These are phyloP conservation scores for Colletotrichum sp. DNA, from an alignment of 2,329 filamentous ascomycete genomes.

Conservation along the genomic window DNA sequence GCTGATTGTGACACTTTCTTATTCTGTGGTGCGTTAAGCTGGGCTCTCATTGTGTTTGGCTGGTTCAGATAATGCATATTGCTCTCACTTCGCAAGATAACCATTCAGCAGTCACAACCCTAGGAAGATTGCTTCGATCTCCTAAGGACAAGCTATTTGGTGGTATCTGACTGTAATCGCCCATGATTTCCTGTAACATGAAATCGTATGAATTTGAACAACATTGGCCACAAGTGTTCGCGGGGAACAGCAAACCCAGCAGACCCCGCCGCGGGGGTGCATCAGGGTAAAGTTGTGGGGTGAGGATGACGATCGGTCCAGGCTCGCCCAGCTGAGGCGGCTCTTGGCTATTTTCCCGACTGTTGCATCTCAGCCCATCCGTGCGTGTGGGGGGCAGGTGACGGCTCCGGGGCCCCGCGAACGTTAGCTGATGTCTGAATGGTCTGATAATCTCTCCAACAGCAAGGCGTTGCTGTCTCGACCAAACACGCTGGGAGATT, in stretches of 20 bases:
- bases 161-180: rapidly evolving
- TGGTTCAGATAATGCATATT: background rate
- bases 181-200: background rate
- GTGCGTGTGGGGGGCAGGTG: background rate
- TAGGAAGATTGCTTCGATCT: background rate
- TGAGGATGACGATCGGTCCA: conserved; percentile 3
- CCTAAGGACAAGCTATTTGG: background rate
- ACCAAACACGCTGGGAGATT: background rate
- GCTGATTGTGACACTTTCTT: background rate
- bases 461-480: background rate
- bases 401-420: background rate
- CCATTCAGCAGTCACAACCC: background rate
- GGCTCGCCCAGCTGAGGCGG: background rate
- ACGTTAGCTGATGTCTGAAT: background rate
- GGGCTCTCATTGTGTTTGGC: background rate
- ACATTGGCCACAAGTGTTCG: background rate
- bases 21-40: background rate
- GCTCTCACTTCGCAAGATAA: background rate
- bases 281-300: background rate
- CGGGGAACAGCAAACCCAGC: background rate
- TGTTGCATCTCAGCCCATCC: background rate
- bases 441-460: background rate
- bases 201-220: rapidly evolving
- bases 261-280: background rate
- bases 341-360: background rate